Evolutionary conservation across 768 basidiomycete genomes (phyloP).

Genomic region (Tylopilus plumbeoviolaceoides): DNA sequence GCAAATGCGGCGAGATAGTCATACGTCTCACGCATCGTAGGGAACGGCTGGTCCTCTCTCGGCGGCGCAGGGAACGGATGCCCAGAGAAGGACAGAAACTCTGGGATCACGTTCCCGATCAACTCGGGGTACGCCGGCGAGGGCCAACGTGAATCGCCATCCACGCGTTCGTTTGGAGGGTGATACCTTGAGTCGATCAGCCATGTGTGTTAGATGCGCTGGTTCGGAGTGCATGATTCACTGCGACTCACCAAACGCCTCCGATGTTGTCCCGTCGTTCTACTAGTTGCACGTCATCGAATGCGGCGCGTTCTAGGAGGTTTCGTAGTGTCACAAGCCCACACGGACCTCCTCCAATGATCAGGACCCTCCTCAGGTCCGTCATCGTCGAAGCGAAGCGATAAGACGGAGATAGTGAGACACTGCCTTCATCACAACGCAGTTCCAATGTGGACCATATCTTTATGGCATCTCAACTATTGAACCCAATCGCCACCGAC

Average conservation of each 20-base stretch:
- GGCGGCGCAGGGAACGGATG: slow-evolving; percentile 26
- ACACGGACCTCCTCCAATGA: slow-evolving; percentile 46
- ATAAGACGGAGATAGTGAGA: background rate
- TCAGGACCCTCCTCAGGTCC: slow-evolving; percentile 27
- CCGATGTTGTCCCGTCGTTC: slow-evolving; percentile 46
- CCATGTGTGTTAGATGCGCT: background rate
- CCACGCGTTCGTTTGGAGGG: background rate
- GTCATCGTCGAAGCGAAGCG: background rate
- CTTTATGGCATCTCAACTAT: background rate
- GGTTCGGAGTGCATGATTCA: background rate
- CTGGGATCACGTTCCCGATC: slow-evolving; percentile 49
- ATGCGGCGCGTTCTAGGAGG: slow-evolving; percentile 37
- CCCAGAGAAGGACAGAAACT: slow-evolving; percentile 32
- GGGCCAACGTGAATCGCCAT: slow-evolving; percentile 32
- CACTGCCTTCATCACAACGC: slow-evolving; percentile 2
- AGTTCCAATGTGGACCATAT: background rate
- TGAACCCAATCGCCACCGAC: background rate
- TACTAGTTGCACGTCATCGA: slow-evolving; percentile 41
- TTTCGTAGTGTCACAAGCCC: slow-evolving; percentile 51
- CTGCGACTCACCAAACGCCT: slow-evolving; percentile 42
- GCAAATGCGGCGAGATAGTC: slow-evolving; percentile 27
- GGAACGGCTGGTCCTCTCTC: slow-evolving; percentile 26
- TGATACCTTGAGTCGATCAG: slow-evolving; percentile 13
- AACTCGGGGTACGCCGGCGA: slow-evolving; percentile 46
- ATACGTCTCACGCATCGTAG: slow-evolving; percentile 26